Evolutionary conservation across 2,329 filamentous ascomycete species (phyloP).

Genomic region (Aspergillus neoniger): DNA sequence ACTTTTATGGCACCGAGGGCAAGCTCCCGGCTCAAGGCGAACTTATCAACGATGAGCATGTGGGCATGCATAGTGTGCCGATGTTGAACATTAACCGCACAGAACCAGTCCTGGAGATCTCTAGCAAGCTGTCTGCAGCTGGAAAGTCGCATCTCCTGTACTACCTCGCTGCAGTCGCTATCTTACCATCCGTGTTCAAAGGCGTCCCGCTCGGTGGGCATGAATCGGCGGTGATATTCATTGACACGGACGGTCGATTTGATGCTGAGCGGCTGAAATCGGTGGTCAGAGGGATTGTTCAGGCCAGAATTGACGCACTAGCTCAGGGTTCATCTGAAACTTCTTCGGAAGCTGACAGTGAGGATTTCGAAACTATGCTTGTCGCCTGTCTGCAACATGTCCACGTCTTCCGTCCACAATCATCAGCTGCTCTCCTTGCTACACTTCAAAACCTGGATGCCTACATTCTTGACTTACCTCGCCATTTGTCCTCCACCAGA

Average conservation of each 20-base stretch:
- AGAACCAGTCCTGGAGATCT: constrained; percentile 55
- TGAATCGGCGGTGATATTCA: constrained; percentile 53
- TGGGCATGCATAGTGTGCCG: constrained; percentile 1
- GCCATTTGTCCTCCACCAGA: constrained; percentile 51
- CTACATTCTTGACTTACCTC: constrained; percentile 51
- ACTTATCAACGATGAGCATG: background rate
- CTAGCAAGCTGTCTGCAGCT: constrained; percentile 51
- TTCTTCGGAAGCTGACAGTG: background rate
- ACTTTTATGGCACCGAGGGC: background rate
- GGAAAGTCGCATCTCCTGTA: constrained; percentile 64
- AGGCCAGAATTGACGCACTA: constrained; percentile 12
- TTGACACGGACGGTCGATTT: constrained; percentile 60
- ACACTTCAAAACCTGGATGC: constrained; percentile 50
- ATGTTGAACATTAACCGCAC: constrained; percentile 1
- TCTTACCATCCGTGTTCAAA: constrained; percentile 48
- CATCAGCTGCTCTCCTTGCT: constrained; percentile 52
- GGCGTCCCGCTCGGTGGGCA: constrained; percentile 46
- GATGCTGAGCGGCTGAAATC: constrained; percentile 49
- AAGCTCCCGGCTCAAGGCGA: background rate
- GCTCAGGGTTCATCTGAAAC: background rate
- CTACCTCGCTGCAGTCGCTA: constrained; percentile 53
- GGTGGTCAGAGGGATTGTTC: constrained; percentile 32
- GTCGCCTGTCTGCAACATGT: constrained; percentile 53
- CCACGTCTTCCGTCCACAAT: constrained; percentile 60
- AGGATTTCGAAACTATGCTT: constrained; percentile 34